These are phyloP conservation scores for Phyllosticta citriasiana DNA, from an alignment of 2,329 filamentous ascomycete species.

Conservation along the genomic window DNA sequence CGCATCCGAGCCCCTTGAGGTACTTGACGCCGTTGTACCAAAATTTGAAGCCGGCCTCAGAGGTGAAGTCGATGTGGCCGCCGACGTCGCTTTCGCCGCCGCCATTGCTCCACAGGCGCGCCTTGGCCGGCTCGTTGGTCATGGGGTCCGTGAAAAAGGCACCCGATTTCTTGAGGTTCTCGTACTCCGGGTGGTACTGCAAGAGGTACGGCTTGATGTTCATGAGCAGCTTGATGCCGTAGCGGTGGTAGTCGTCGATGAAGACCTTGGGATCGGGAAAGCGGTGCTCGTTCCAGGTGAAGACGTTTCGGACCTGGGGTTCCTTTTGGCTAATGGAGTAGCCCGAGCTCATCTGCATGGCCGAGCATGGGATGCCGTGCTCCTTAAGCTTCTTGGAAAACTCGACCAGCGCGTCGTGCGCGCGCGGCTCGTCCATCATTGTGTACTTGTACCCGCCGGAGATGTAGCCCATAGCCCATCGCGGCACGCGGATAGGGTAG, in stretches of 20 bases:
- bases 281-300: slow-evolving; percentile 60
- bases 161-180: slow-evolving; percentile 46
- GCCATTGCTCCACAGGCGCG: slow-evolving; percentile 62
- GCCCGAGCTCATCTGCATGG: slow-evolving; percentile 62
- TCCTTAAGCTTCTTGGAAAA: slow-evolving; percentile 52
- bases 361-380: slow-evolving; percentile 60
- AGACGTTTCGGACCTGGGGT: slow-evolving; percentile 62
- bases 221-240: slow-evolving; percentile 57
- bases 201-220: slow-evolving; percentile 68
- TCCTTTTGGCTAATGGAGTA: slow-evolving; percentile 58
- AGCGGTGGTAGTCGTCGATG: slow-evolving; percentile 49
- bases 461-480: slow-evolving; percentile 65
- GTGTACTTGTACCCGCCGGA: slow-evolving; percentile 57
- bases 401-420: slow-evolving; percentile 47
- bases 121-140: slow-evolving; percentile 40
- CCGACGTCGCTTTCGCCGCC: slow-evolving; percentile 61
- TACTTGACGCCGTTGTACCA: slow-evolving; percentile 60
- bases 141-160: slow-evolving; percentile 55
- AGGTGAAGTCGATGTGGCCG: slow-evolving; percentile 65
- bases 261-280: slow-evolving; percentile 60
- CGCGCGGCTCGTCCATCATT: slow-evolving; percentile 46
- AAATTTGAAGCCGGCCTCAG: slow-evolving; percentile 55
- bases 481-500: slow-evolving; percentile 56
- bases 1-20: slow-evolving; percentile 54
- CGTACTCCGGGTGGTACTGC: slow-evolving; percentile 55